Evolutionary conservation across 2,329 filamentous ascomycete genomes (phyloP), one percentile per base, ranked within the genome.

Genomic region (Neopestalotiopsis sp.): DNA sequence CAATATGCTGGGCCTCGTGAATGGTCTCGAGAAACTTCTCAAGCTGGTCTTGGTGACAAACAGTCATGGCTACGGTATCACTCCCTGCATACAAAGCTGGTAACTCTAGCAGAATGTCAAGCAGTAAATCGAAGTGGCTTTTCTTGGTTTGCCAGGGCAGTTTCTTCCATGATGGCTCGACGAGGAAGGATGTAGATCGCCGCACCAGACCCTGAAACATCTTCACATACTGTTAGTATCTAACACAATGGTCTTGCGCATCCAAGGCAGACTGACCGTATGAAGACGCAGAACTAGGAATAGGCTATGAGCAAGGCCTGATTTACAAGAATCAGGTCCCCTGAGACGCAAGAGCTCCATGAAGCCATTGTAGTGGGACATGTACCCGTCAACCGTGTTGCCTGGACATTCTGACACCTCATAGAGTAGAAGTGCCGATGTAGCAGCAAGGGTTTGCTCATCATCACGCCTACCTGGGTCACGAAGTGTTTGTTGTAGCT

Each of bases 401-500:
- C 68, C 61, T 0, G 74, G 73, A 20, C 72, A 74, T 65, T 74
- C 73, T 63, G 67, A 67, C 24, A 75, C 56, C 69, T 76, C 74
- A 68, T 74, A 76, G 65, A 73, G 49, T 32, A 73, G 62, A 34
- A 74, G 67, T 0, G 71, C 72, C 67, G 72, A 28, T 57, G 69
- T 71, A 14, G 73, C 73, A 1, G 73, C 73, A 30, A 75, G 65
- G 7, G 66, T 75, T 64, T 74, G 67, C 28, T 71, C 69, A 28
- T 53, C 30, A 14, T 13, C n/a, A 6, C 13, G 42, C 12, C 24
- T 49, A 9, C 63, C 20, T n/a, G 59, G 30, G 14, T 58, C 57
- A 14, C 34, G 34, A 20, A 71, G 13, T 14, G 42, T 59, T 6
- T 49, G 38, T 10, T 59, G 59, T 20, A 69, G 34, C 24, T 66